Base-by-base conservation (phyloP, 2,329 filamentous ascomycete species). In the Phialemonium atrogriseum region DNA sequence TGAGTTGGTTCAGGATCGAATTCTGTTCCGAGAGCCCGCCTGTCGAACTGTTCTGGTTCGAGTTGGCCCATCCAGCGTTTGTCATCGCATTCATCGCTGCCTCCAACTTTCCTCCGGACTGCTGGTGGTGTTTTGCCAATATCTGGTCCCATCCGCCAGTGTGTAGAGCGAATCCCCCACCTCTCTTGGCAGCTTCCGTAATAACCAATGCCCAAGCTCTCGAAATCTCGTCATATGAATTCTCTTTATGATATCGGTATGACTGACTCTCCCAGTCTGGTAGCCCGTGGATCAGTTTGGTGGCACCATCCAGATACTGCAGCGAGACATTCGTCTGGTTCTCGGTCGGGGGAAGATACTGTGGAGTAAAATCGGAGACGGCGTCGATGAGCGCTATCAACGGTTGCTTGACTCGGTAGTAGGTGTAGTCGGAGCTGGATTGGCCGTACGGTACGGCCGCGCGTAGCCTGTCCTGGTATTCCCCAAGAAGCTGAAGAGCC, bases 151-250 rank as follows among this genome's bases (percentile, higher is more conserved):
- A 98, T 37, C 84, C 84, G 32, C 84, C 87, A 27, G 86, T 84
- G 49, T 94, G 84, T 42, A 98, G 53, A 43, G 85, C 78, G 48
- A 96, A 91, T 20, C 91, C 91, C 17, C 86, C 88, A 9, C 86
- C 89, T 44, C 84, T 75, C 64, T 96, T 96, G 14, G 83, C 80
- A 2, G 87, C 86, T 57, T 98, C 91, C 39, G 80, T 80, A 45
- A 98, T 83, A 30, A 94, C 89, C 44, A 93, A 58, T 11, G 85
- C 80, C 91, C 91, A 98, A 2, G 91, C 91, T 49, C 82, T 86
- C 16, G 85, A 81, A 41, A 98, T 88, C 52, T 96, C 91, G 49
- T 98, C 89, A 52, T 98, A 98, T 6, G 89, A 88, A 41, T 86
- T 86, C 44, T 94, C 82, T 58, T 95, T 95, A 64, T 94, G 85